Base-by-base conservation (phyloP, 495 filamentous ascomycete genomes). In the Lasiosphaeria miniovina region DNA sequence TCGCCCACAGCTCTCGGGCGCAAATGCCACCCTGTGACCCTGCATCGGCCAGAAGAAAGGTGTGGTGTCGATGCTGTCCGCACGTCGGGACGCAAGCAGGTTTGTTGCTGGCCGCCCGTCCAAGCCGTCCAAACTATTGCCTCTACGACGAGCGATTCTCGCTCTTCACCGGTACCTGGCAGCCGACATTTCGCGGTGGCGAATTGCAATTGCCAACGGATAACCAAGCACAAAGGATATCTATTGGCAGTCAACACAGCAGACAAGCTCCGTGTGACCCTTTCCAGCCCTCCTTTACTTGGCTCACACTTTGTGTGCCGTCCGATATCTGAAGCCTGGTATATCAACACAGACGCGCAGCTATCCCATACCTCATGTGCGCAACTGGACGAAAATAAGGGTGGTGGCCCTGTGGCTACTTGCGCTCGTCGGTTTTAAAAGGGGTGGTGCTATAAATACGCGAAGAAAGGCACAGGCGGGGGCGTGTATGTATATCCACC, bases 221-320 rank as follows among this genome's bases (percentile, higher is more conserved):
- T 46, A 14, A 14, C 43, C 43, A 46, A 6, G 43, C 24, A 24
- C 24, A 2, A 24, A 24, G 24, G 24, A 24, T 24, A 24, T 24
- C 24, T 2, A 24, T 24, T 24, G 24, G 24, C 24, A 24, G 24
- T 24, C 24, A 24, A 24, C 24, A 24, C 24, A 24, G 24, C 24
- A 24, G 24, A 24, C 24, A 24, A 24, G 2, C 24, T 24, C 24
- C 24, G 24, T 24, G 24, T 24, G 24, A 24, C 24, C 24, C 24
- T 24, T 24, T 24, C 24, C 24, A 24, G 24, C 24, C 24, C 24
- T 24, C 24, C 24, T 24, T 24, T 46, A n/a, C 5, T n/a, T 46
- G 43, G 43, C 43, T 46, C 43, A 46, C 43, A n/a, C 43, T 46
- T n/a, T 46, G 15, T n/a, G 8, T 46, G 43, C 43, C 43, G 43